These are phyloP conservation scores for Pichia sp. DNA, from an alignment of 1,139 yeast species.

Conservation along the genomic window DNA sequence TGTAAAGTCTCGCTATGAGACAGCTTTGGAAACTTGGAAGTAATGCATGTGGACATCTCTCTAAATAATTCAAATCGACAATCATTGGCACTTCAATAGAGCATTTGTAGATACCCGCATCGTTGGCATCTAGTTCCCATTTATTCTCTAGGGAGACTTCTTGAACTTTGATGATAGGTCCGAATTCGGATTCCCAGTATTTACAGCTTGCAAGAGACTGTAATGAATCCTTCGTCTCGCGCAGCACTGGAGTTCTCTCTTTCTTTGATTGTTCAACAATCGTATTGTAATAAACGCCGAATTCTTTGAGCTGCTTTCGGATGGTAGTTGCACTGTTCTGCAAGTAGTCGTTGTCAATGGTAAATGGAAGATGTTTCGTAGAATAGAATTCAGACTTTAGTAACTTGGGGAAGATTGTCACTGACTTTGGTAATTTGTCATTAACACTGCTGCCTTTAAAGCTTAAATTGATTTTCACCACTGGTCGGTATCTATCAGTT, in stretches of 20 bases:
- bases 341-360: slow-evolving; percentile 16
- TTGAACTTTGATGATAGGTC: slow-evolving; percentile 2
- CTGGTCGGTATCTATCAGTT: slow-evolving; percentile 1
- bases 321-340: slow-evolving; percentile 1
- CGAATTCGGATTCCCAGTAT: slow-evolving; percentile 3
- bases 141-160: background rate
- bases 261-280: slow-evolving; percentile 4
- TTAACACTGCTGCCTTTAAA: slow-evolving; percentile 2
- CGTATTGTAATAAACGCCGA: slow-evolving; percentile 7
- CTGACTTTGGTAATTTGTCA: slow-evolving; percentile 12
- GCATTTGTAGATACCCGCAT: background rate
- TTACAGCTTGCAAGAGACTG: slow-evolving; percentile 5
- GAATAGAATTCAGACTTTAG: slow-evolving; percentile 14
- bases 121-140: slow-evolving; percentile 4
- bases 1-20: slow-evolving; percentile 7
- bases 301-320: background rate
- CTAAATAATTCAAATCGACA: slow-evolving; percentile 1
- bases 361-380: slow-evolving; percentile 15
- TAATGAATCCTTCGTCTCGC: slow-evolving; percentile 1
- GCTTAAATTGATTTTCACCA: slow-evolving; percentile 1
- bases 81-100: background rate
- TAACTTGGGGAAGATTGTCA: slow-evolving; percentile 11
- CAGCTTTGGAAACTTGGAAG: slow-evolving; percentile 11
- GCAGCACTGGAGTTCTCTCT: slow-evolving; percentile 7
- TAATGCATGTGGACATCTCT: slow-evolving; percentile 4